These are phyloP conservation scores for Coriolopsis trogii DNA, from an alignment of 1,284 basidiomycete species.

Conservation along the genomic window DNA sequence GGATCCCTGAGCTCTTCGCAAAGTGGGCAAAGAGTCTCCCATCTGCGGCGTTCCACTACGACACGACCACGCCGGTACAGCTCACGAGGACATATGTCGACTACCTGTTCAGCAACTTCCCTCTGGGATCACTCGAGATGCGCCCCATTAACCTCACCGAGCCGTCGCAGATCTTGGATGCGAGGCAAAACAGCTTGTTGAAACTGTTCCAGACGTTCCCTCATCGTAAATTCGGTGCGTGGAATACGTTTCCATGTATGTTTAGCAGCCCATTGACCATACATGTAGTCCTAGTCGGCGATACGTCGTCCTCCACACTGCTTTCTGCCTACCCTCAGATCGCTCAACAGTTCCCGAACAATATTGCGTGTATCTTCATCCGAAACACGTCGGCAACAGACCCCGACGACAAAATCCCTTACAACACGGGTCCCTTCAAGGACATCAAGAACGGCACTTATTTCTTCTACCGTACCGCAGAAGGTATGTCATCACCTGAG, in stretches of 20 bases:
- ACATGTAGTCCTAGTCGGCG: conserved; percentile 31
- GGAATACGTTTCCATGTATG: background rate
- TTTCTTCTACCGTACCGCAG: conserved; percentile 35
- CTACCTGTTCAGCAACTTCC: conserved; percentile 35
- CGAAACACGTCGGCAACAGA: conserved; percentile 37
- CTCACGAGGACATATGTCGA: conserved; percentile 36
- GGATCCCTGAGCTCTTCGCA: conserved; percentile 33
- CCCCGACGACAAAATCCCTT: conserved; percentile 35
- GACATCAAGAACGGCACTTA: conserved; percentile 32
- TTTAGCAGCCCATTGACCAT: background rate
- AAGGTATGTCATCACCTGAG: conserved; percentile 21
- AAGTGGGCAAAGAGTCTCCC: conserved; percentile 31
- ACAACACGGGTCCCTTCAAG: conserved; percentile 34
- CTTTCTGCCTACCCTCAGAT: conserved; percentile 35
- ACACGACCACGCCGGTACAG: conserved; percentile 37
- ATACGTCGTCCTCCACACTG: conserved; percentile 35
- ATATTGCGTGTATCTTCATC: conserved; percentile 36
- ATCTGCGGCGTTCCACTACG: conserved; percentile 36
- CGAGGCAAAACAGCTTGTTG: conserved; percentile 31
- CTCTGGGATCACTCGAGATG: conserved; percentile 36
- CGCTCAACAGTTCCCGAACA: conserved; percentile 32
- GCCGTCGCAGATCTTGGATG: conserved; percentile 33
- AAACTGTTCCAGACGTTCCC: conserved; percentile 37
- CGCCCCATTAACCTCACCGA: conserved; percentile 36
- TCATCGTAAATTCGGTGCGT: conserved; percentile 32